Evolutionary conservation across 345 rosid species (phyloP), one percentile per base, ranked within the genome.

Genomic region (Eucalyptus coolabah): DNA sequence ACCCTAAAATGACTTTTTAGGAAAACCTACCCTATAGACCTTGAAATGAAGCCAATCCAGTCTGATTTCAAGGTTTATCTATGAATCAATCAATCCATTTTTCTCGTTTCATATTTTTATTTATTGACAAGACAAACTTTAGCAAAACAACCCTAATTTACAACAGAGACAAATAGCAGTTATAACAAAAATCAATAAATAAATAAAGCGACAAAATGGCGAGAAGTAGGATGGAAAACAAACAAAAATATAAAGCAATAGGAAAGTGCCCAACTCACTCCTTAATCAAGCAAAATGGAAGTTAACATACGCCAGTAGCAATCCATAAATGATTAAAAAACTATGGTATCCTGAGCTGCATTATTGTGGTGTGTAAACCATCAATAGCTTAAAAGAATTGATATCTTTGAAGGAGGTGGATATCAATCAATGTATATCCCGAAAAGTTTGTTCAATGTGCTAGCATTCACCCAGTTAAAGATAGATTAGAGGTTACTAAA

Each of bases 41-140:
- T 65, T 30, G 37, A 15, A 15, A 30, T 65, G 3, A 32, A 65
- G 9, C 13, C 3, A 2, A 2, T 9, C 42, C 2, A 0, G 3
- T 32, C 12, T 4, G 6, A 0, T 17, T 32, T 18, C 13, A 69
- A 19, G 4, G 24, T 69, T 18, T 34, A 34, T 11, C 4, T 8
- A 2, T 11, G 24, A 69, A n/a, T 7, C 2, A 6, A 32, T 69
- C 81, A 18, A 69, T 69, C 6, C 13, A 10, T 67, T 32, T 16
- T 16, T 67, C 19, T 63, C 19, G 10, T 65, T 34, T 34, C 81
- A 18, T 69, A 17, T 34, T 32, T 34, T 34, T 32, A 69, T 69
- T 32, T 18, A 37, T 69, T 69, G 23, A 18, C 34, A 34, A 69
- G 24, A 69, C 42, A 69, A 32, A 69, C 12, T 69, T 34, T 34